Evolutionary conservation across 2,329 filamentous ascomycete species (phyloP).

Genomic region (Fusarium humuli): DNA sequence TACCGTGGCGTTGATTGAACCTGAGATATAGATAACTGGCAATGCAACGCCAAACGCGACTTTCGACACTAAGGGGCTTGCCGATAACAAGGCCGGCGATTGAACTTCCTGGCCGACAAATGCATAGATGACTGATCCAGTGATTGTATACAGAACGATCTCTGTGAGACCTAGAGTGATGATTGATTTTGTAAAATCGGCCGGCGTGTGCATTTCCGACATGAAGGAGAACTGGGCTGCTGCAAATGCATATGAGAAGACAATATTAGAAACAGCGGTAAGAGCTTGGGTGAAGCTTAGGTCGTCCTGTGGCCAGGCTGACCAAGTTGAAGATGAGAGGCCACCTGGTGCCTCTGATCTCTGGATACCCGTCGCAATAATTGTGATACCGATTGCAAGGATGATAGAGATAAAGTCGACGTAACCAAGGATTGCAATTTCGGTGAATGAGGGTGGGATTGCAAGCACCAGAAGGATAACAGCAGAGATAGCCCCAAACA

Average conservation of each 20-base stretch:
- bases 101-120: slow-evolving; percentile 73
- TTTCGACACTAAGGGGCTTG: slow-evolving; percentile 68
- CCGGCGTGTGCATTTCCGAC: too few relatives aligned
- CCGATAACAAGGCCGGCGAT: slow-evolving; percentile 75
- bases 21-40: slow-evolving; percentile 79
- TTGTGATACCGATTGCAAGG: slow-evolving; percentile 71
- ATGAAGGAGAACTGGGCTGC: too few relatives aligned
- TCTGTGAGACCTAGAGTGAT: too few relatives aligned
- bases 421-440: slow-evolving; percentile 62
- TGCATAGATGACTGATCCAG: slow-evolving; percentile 59
- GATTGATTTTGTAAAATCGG: too few relatives aligned
- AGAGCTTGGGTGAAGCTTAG: too few relatives aligned
- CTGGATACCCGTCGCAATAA: slow-evolving; percentile 68
- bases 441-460: slow-evolving; percentile 60
- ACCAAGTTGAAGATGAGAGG: too few relatives aligned
- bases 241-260: too few relatives aligned
- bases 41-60: slow-evolving; percentile 76
- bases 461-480: slow-evolving; percentile 59
- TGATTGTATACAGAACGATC: too few relatives aligned
- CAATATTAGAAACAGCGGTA: too few relatives aligned
- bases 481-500: slow-evolving; percentile 59
- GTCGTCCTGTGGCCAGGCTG: too few relatives aligned
- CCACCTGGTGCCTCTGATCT: too few relatives aligned
- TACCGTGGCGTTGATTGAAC: slow-evolving; percentile 72
- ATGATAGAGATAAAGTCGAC: slow-evolving; percentile 72